phyloP scores from a whole-genome alignment of 2,329 filamentous ascomycete genomes.

The Lachnellula suecica region DNA sequence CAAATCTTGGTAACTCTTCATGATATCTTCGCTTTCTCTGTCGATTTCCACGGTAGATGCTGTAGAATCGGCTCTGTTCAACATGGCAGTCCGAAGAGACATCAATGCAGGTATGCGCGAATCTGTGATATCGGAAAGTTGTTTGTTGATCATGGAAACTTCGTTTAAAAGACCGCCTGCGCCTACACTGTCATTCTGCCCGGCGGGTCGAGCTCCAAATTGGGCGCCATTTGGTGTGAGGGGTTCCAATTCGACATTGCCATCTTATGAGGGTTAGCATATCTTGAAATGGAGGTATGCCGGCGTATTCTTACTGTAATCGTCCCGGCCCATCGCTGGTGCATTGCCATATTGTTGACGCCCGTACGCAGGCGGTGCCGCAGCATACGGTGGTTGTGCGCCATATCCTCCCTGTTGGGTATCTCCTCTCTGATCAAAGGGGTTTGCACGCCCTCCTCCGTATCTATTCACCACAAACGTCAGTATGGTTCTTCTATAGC shows the following conservation, averaged over 20 bases:
- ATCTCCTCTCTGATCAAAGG: conserved; percentile 55
- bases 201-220: no score
- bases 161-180: no score
- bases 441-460: conserved; percentile 53
- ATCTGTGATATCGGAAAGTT: conserved; percentile 71
- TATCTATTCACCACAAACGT: conserved; percentile 44
- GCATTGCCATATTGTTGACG: conserved; percentile 40
- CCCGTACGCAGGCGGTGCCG: conserved; percentile 20
- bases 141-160: conserved; percentile 77
- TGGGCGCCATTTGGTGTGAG: conserved; percentile 43
- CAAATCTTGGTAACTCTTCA: conserved; percentile 77
- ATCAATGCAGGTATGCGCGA: conserved; percentile 68
- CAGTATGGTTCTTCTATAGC: neutral
- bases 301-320: no score
- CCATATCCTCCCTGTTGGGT: conserved; percentile 10
- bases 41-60: conserved; percentile 70
- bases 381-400: no score
- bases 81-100: conserved; percentile 60
- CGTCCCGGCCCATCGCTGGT: conserved; percentile 32
- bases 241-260: conserved; percentile 68
- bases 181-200: no score
- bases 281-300: conserved; percentile 1
- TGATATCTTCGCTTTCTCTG: conserved; percentile 72
- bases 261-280: conserved; percentile 17
- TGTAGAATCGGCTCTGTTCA: conserved; percentile 73